Evolutionary conservation across 225 moss, liverwort and hornwort genomes (phyloP).

Genomic region (Thuidium tamariscinum): DNA sequence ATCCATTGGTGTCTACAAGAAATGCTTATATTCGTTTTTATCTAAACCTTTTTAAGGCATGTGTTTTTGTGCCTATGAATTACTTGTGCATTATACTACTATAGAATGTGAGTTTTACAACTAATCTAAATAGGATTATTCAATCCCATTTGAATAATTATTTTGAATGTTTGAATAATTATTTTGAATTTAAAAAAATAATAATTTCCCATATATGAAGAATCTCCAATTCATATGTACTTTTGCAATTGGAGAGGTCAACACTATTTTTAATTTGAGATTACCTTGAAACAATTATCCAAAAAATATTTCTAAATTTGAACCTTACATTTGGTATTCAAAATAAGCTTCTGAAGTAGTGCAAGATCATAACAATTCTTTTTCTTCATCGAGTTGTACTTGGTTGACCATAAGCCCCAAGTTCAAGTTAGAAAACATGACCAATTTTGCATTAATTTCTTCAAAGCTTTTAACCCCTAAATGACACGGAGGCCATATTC

Average conservation of each 20-base stretch:
- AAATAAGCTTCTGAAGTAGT: fast-evolving
- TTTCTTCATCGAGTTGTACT: background rate
- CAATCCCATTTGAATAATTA: background rate
- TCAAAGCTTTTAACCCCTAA: background rate
- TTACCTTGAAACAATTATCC: fast-evolving
- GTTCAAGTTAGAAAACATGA: background rate
- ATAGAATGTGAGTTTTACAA: background rate
- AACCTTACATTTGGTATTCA: background rate
- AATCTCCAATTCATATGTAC: background rate
- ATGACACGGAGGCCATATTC: no score
- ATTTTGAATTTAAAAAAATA: no score
- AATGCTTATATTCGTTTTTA: fast-evolving
- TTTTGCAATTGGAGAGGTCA: background rate
- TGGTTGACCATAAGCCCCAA: background rate
- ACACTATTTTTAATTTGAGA: background rate
- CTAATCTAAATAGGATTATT: background rate
- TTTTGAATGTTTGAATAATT: no score
- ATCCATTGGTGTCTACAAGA: background rate
- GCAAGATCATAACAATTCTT: background rate
- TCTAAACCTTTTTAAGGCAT: fast-evolving
- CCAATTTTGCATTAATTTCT: background rate
- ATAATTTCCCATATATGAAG: background rate
- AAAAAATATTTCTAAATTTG: background rate
- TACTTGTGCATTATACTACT: fast-evolving
- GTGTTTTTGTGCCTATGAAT: no score